phyloP scores from a whole-genome alignment of 129 eudicot species.

The Arctium minus region DNA sequence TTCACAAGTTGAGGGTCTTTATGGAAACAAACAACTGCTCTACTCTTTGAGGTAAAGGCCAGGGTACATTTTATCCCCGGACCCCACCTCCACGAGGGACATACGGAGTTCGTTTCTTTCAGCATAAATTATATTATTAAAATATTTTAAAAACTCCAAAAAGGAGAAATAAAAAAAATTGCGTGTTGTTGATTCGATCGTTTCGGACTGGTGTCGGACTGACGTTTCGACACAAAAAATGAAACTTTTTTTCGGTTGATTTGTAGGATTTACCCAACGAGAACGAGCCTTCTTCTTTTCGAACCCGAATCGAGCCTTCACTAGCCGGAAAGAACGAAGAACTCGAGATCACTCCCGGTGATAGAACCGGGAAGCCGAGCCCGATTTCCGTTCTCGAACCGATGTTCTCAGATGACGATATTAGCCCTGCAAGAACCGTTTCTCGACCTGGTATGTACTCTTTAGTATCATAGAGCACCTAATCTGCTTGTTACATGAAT shows the following conservation, averaged over 20 bases:
- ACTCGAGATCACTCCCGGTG: conserved; percentile 27
- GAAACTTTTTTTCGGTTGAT: neutral
- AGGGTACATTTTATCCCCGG: neutral
- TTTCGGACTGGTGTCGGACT: too few species aligned
- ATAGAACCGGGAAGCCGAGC: conserved; percentile 64
- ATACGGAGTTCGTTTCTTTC: too few species aligned
- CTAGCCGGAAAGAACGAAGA: conserved; percentile 23
- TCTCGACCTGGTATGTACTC: conserved; percentile 50
- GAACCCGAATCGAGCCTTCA: conserved; percentile 26
- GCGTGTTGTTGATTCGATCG: too few species aligned
- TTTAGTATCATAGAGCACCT: neutral
- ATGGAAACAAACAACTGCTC: neutral
- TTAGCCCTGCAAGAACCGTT: conserved; percentile 67
- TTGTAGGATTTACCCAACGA: conserved; percentile 51
- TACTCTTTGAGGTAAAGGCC: neutral
- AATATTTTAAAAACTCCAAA: too few species aligned
- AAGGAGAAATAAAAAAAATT: too few species aligned
- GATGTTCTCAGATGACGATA: conserved; percentile 64
- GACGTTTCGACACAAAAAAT: neutral
- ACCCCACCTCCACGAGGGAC: neutral
- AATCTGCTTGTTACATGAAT: neutral
- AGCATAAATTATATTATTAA: too few species aligned
- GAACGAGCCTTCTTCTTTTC: conserved; percentile 33
- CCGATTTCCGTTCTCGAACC: conserved; percentile 91
- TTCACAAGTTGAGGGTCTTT: neutral